Evolutionary conservation across 495 filamentous ascomycete genomes (phyloP).

Genomic region (Chaetomium tenue): DNA sequence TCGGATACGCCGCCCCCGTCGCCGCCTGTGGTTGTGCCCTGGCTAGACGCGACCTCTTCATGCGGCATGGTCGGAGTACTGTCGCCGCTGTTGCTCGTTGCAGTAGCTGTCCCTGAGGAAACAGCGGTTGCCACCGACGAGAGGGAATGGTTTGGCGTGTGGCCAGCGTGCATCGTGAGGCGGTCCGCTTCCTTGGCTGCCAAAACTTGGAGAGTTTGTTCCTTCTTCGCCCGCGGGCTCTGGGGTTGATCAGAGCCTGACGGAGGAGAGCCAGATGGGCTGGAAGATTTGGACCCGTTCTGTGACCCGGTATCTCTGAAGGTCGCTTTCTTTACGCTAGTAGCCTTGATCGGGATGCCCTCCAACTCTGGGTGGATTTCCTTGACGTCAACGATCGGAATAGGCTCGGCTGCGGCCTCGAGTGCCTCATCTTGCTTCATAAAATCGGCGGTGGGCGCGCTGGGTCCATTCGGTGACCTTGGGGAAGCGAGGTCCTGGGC

Average conservation of each 20-base stretch:
- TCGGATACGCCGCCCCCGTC: conserved; percentile 15
- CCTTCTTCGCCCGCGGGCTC: conserved; percentile 29
- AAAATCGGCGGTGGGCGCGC: conserved; percentile 21
- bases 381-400: conserved; percentile 45
- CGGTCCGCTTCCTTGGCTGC: conserved; percentile 41
- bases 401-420: conserved; percentile 23
- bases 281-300: conserved; percentile 26
- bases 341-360: conserved; percentile 45
- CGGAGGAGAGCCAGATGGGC: conserved; percentile 28
- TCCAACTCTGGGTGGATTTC: conserved; percentile 49
- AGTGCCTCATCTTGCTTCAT: conserved; percentile 20
- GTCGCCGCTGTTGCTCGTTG: conserved; percentile 42
- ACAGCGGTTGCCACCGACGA: conserved; percentile 42
- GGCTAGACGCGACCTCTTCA: conserved; percentile 28
- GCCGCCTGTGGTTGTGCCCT: conserved; percentile 1
- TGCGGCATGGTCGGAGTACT: conserved; percentile 38
- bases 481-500: conserved; percentile 13
- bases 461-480: conserved; percentile 22
- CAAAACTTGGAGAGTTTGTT: conserved; percentile 43
- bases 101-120: conserved; percentile 37
- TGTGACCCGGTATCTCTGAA: conserved; percentile 38
- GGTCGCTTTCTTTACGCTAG: conserved; percentile 43
- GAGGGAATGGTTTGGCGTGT: conserved; percentile 50
- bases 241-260: conserved; percentile 20
- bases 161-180: conserved; percentile 51